phyloP scores from a whole-genome alignment of 495 filamentous ascomycete species.

The Lophium mytilinum region DNA sequence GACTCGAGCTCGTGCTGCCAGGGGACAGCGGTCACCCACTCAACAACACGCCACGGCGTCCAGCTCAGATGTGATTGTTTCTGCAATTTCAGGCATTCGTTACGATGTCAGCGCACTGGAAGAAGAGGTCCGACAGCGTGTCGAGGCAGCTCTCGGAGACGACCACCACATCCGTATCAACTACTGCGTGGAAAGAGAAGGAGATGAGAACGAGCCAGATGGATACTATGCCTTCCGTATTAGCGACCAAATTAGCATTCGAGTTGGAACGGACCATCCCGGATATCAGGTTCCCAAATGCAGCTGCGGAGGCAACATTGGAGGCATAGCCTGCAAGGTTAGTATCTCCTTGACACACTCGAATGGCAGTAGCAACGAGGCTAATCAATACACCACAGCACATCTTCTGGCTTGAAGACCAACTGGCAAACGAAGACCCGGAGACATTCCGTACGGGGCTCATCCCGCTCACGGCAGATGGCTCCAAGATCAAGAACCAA shows the following conservation, averaged over 20 bases:
- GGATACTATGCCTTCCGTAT: slow-evolving; percentile 17
- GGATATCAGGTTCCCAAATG: slow-evolving; percentile 11
- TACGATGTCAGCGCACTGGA: slow-evolving; percentile 19
- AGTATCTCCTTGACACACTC: not conserved
- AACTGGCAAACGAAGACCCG: slow-evolving; percentile 6
- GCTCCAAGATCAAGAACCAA: slow-evolving; percentile 11
- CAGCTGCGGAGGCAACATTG: slow-evolving; percentile 22
- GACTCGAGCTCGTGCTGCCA: slow-evolving; percentile 20
- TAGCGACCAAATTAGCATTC: slow-evolving; percentile 18
- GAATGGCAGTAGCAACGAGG: no score
- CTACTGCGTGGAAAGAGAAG: slow-evolving; percentile 9
- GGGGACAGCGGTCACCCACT: slow-evolving; percentile 4
- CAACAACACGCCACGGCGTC: not conserved
- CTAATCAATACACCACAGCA: slow-evolving; percentile 5
- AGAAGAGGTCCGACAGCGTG: slow-evolving; percentile 10
- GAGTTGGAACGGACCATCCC: slow-evolving; percentile 4
- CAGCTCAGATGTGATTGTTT: slow-evolving; percentile 6
- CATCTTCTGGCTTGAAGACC: slow-evolving; percentile 24
- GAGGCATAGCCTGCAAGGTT: slow-evolving; percentile 21
- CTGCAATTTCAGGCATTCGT: slow-evolving; percentile 3
- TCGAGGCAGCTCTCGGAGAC: slow-evolving; percentile 14
- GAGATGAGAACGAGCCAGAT: not conserved
- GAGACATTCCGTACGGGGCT: not conserved
- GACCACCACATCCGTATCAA: slow-evolving; percentile 21
- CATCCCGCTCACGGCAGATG: slow-evolving; percentile 11